A percentile compares a stretch with the other conserved stretches of the same genome.
These are phyloP conservation scores for Chrysoporthe deuterocubensis DNA, from an alignment of 2,329 filamentous ascomycete species.

Conservation along the genomic window DNA sequence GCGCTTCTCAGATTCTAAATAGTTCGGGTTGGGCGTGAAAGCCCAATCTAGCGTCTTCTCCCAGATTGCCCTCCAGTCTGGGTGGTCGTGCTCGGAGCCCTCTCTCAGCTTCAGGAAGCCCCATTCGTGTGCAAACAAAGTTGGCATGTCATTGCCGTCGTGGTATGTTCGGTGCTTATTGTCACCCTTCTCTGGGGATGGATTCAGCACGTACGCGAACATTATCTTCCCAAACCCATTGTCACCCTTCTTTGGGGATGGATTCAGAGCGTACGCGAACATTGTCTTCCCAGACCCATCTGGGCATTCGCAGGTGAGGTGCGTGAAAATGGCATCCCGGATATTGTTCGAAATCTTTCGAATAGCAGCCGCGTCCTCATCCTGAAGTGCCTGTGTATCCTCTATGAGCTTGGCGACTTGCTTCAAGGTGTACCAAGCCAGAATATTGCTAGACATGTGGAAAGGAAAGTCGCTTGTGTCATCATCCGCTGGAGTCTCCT, in stretches of 20 bases:
- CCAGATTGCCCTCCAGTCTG: slow-evolving; percentile 18
- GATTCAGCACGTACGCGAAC: slow-evolving; percentile 29
- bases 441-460: slow-evolving; percentile 32
- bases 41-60: slow-evolving; percentile 30
- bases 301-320: slow-evolving; percentile 9
- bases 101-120: slow-evolving; percentile 16
- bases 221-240: slow-evolving; percentile 14
- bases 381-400: background rate
- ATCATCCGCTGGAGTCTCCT: slow-evolving; percentile 32
- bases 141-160: slow-evolving; percentile 33
- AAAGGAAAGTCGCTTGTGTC: slow-evolving; percentile 28
- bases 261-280: slow-evolving; percentile 29
- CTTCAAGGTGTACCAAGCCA: slow-evolving; percentile 31
- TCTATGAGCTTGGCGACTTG: slow-evolving; percentile 15
- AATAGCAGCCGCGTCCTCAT: background rate
- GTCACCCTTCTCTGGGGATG: background rate
- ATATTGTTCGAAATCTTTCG: background rate
- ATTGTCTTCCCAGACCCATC: slow-evolving; percentile 15
- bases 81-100: background rate
- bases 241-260: background rate
- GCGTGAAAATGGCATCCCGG: background rate
- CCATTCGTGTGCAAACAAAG: slow-evolving; percentile 30
- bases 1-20: background rate
- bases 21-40: slow-evolving; percentile 24
- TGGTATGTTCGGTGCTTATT: slow-evolving; percentile 27